These are phyloP conservation scores for Phytophthora sansomeana DNA, from an alignment of 352 stramenopile species.

Conservation along the genomic window DNA sequence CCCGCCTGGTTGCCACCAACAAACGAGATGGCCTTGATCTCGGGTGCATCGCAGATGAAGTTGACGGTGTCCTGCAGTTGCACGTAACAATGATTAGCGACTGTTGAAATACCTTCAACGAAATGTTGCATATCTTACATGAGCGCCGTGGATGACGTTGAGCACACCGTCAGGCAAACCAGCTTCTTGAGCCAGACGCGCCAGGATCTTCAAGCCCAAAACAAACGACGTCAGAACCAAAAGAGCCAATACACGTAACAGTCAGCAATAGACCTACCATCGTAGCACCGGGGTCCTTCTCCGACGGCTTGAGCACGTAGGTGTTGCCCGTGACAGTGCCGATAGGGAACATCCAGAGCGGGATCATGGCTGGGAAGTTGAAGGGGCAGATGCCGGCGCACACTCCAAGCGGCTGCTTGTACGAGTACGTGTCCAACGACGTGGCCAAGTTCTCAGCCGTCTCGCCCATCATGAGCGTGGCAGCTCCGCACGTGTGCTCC, in stretches of 20 bases:
- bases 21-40: conserved; percentile 97
- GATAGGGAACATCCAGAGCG: conserved; percentile 93
- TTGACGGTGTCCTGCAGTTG: conserved; percentile 89
- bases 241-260: not conserved
- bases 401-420: conserved; percentile 96
- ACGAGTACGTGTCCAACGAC: conserved; percentile 96
- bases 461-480: conserved; percentile 94
- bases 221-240: conserved; percentile 8
- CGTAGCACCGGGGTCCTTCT: conserved; percentile 91
- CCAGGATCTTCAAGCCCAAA: conserved; percentile 74
- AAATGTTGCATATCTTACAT: conserved; percentile 45
- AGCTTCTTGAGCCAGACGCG: conserved; percentile 92
- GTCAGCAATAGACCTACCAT: conserved; percentile 55
- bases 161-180: conserved; percentile 95
- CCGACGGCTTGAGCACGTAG: conserved; percentile 96
- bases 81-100: conserved; percentile 11
- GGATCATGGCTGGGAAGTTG: conserved; percentile 98
- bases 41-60: conserved; percentile 94
- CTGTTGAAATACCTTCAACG: conserved; percentile 6
- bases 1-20: conserved; percentile 94
- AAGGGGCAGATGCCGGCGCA: conserved; percentile 95
- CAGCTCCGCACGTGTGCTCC: conserved; percentile 79
- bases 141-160: conserved; percentile 93
- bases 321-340: conserved; percentile 95
- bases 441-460: conserved; percentile 92